These are phyloP conservation scores for Coniochaeta sp. DNA, from an alignment of 2,329 filamentous ascomycete species.

Conservation along the genomic window DNA sequence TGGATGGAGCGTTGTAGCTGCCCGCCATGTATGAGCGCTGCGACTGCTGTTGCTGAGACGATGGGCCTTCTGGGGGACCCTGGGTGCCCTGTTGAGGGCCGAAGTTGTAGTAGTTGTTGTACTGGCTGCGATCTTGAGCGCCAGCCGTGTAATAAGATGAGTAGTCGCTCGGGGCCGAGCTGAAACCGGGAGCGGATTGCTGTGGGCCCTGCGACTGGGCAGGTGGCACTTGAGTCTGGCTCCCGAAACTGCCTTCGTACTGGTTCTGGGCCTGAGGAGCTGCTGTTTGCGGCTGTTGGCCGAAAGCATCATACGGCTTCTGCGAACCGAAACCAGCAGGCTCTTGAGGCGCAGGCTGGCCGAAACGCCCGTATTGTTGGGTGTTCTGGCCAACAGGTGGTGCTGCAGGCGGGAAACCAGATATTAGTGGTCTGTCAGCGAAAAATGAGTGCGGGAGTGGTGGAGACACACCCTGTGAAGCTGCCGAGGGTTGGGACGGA, in stretches of 20 bases:
- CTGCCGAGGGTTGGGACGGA: constrained; percentile 22
- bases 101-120: constrained; percentile 68
- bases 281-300: constrained; percentile 60
- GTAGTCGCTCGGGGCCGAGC: constrained; percentile 71
- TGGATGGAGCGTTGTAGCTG: constrained; percentile 60
- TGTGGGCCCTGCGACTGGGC: constrained; percentile 49
- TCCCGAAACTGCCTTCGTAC: constrained; percentile 50
- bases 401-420: constrained; percentile 36
- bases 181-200: constrained; percentile 54
- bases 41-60: constrained; percentile 40
- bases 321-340: constrained; percentile 49
- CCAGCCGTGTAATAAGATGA: constrained; percentile 80
- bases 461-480: constrained; percentile 26
- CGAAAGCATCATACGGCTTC: constrained; percentile 85
- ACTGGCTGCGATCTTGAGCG: constrained; percentile 62
- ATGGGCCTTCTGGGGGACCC: constrained; percentile 65
- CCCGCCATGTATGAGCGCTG: constrained; percentile 76
- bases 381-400: constrained; percentile 50
- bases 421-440: constrained; percentile 21
- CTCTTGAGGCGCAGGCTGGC: constrained; percentile 55
- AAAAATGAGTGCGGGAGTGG: constrained; percentile 12
- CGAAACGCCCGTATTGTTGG: constrained; percentile 65
- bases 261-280: constrained; percentile 40
- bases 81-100: constrained; percentile 49
- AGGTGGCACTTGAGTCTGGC: constrained; percentile 53